Evolutionary conservation across 495 filamentous ascomycete species (phyloP), one percentile per base, ranked within the genome.

Genomic region (Daldinia loculata): DNA sequence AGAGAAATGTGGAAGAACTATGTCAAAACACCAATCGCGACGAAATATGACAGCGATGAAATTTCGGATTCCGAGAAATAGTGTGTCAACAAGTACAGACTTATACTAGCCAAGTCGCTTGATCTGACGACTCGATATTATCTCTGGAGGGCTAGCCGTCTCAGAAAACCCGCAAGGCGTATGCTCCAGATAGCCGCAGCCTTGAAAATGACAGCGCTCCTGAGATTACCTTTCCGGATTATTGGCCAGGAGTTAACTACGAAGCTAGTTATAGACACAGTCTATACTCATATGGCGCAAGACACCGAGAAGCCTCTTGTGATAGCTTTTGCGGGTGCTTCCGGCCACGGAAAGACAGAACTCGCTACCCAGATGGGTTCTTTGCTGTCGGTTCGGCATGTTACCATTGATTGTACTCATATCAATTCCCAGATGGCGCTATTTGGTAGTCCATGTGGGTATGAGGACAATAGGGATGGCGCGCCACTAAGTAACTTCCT

Each of bases 331-430:
- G 78, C 80, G 1, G 85, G 85, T 1, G 75, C 78, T 1, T 83
- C 81, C 61, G 83, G 85, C 0, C 85, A 87, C 60, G 85, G 83
- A 0, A 87, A 85, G 69, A 85, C 85, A 0, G 83, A 87, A 41
- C 65, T 86, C 6, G 83, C 83, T 0, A 74, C 74, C 29, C 70
- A 70, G 4, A 75, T 87, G 27, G 84, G 84, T 0, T 48, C 76
- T 8, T 57, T 84, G 24, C 56, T 84, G 15, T 81, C 80, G 0
- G 45, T 83, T 6, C 70, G 78, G 1, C 52, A 78, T 9, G 38
- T 75, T 6, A 58, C 68, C 4, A 64, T 84, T 45, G 84, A 87
- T 52, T 83, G 79, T 58, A 78, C 85, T 0, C 69, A 71, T 12
- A 60, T 80, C 41, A 75, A 52, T 4, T 39, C 50, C 11, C 75